Base-by-base conservation (phyloP, 257 asterid genomes). In the Ajuga chamaepitys region DNA sequence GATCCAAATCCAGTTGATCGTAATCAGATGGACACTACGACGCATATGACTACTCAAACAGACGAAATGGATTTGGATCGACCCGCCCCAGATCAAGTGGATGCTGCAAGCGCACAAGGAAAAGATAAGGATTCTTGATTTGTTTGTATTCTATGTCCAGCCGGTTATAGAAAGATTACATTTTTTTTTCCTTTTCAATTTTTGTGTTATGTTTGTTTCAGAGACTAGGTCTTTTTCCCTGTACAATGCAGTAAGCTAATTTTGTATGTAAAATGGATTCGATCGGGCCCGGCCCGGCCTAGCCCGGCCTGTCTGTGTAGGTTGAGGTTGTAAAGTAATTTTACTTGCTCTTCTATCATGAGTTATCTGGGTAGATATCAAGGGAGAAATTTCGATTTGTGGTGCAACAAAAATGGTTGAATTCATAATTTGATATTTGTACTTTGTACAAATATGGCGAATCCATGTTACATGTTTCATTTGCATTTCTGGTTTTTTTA, bases 11-110 rank as follows among this genome's bases (percentile, higher is more conserved):
- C 70, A 70, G 68, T 66, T 17, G 83, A 68, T 24, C 32, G 47
- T 0, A 75, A 81, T 56, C 76, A 58, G 50, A 70, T 34, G 58
- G 85, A 85, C 42, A 58, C 69, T 16, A 28, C 3, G 21, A 37
- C 64, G 18, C 63, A 82, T 5, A 65, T 4, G 7, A 67, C 67
- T 24, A 60, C 71, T 50, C 77, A 35, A 26, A 67, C 73, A 47
- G 80, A 80, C 34, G 77, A 66, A 60, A 80, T 73, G 78, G 66
- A 72, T 64, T 57, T 85, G 62, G 89, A 76, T 30, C 75, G 64
- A 4, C 77, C 79, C 24, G 73, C 62, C 48, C 30, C 75, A 5
- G 70, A 70, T 51, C 67, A 64, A 53, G 9, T 32, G 35, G 66
- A 59, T n/a, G 50, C 67, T 13, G 38, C 67, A 9, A 55, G 42